These are phyloP conservation scores for Brasenia schreberi DNA, from an alignment of 164 flowering plant genomes.

Conservation along the genomic window DNA sequence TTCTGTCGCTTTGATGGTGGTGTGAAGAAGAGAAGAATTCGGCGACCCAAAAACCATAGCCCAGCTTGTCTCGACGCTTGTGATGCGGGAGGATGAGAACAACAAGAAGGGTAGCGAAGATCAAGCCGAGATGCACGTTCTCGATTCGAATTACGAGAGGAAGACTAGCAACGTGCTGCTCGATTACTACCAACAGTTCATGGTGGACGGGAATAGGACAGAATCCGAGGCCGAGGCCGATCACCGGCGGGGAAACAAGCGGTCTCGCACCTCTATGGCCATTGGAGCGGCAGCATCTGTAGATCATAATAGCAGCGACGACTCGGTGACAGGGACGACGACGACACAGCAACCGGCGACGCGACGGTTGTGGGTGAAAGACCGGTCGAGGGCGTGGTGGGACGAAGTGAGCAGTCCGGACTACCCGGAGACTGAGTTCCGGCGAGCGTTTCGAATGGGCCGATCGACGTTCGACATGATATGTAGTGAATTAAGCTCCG, in stretches of 20 bases:
- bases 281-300: not conserved
- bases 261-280: not conserved
- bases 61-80: not conserved
- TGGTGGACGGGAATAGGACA: not conserved
- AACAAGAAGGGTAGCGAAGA: not conserved
- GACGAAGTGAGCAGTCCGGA: constrained; percentile 44
- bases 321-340: not conserved
- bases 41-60: not conserved
- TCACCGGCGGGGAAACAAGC: not conserved
- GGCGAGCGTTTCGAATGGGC: constrained; percentile 59
- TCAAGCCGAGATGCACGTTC: not conserved
- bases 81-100: not conserved
- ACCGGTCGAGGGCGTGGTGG: constrained; percentile 88
- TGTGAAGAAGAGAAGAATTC: not conserved
- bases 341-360: not conserved
- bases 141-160: not conserved
- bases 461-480: constrained; percentile 65
- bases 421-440: constrained; percentile 61
- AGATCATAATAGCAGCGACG: not conserved
- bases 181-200: not conserved
- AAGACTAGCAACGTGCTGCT: not conserved
- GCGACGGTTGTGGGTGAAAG: constrained; percentile 81
- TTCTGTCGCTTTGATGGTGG: not conserved
- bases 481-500: constrained; percentile 54
- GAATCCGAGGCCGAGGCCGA: not conserved